phyloP scores from a whole-genome alignment of 768 basidiomycete genomes.

The Tephrocybe sp. region DNA sequence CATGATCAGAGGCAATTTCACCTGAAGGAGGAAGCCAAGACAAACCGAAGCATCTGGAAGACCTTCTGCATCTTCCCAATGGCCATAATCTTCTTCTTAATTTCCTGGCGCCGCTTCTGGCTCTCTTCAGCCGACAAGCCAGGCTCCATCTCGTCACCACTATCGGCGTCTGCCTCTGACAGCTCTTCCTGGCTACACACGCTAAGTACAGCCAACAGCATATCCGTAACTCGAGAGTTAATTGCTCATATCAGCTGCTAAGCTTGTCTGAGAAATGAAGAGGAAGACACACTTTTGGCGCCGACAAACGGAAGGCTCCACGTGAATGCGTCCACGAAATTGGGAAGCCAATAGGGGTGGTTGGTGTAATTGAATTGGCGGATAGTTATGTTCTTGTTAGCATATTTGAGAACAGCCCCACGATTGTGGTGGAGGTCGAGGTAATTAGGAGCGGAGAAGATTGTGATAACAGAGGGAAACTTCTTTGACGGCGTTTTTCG shows the following conservation, averaged over 20 bases:
- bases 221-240: slow-evolving; percentile 80
- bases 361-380: slow-evolving; percentile 78
- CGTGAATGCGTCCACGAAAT: slow-evolving; percentile 98
- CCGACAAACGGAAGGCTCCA: slow-evolving; percentile 98
- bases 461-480: slow-evolving; percentile 96
- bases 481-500: slow-evolving; percentile 93
- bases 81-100: slow-evolving; percentile 93
- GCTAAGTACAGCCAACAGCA: slow-evolving; percentile 92
- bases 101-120: slow-evolving; percentile 64
- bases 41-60: slow-evolving; percentile 85
- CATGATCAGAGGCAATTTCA: not conserved
- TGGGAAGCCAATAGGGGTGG: slow-evolving; percentile 95
- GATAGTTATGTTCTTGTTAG: slow-evolving; percentile 95
- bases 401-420: slow-evolving; percentile 95
- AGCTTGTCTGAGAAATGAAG: not conserved
- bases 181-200: slow-evolving; percentile 95
- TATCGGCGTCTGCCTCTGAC: slow-evolving; percentile 49
- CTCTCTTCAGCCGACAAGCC: slow-evolving; percentile 39
- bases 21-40: slow-evolving; percentile 4
- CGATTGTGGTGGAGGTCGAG: slow-evolving; percentile 97
- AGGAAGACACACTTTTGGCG: slow-evolving; percentile 74
- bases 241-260: not conserved
- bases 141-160: slow-evolving; percentile 32
- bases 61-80: slow-evolving; percentile 91
- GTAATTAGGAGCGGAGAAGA: slow-evolving; percentile 97